Percentiles rank a stretch among this genome's conserved stretches.
These are phyloP conservation scores for Starmerella sp. DNA, from an alignment of 805 yeast species.

Conservation along the genomic window DNA sequence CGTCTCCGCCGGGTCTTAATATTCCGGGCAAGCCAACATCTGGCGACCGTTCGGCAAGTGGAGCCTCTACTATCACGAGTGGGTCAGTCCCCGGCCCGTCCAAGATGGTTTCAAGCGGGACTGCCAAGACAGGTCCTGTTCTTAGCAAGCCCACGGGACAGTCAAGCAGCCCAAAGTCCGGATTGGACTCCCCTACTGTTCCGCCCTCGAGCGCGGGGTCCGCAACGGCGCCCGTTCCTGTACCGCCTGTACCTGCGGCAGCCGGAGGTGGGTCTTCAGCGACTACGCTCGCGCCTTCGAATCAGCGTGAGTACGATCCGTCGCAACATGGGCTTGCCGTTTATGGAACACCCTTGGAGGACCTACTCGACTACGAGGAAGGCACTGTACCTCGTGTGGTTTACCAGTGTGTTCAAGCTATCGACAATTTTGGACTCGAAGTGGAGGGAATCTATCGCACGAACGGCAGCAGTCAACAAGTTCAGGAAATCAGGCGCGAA, in stretches of 20 bases:
- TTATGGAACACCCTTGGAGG: slow-evolving; percentile 78
- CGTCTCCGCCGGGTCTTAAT: not conserved
- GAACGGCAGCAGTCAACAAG: slow-evolving; percentile 64
- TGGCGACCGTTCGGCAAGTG: slow-evolving; percentile 14
- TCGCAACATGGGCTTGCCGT: slow-evolving; percentile 35
- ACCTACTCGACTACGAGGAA: slow-evolving; percentile 65
- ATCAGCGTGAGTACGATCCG: slow-evolving; percentile 22
- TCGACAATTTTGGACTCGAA: slow-evolving; percentile 74
- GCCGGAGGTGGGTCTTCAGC: not conserved
- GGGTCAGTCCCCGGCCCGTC: slow-evolving; percentile 18
- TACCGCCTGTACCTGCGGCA: not conserved
- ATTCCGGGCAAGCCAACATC: not conserved
- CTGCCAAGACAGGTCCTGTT: slow-evolving; percentile 26
- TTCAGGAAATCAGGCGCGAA: slow-evolving; percentile 58
- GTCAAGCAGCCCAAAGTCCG: not conserved
- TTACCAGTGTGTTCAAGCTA: slow-evolving; percentile 72
- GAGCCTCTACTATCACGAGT: slow-evolving; percentile 5
- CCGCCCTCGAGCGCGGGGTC: not conserved
- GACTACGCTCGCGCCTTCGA: not conserved
- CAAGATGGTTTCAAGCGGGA: slow-evolving; percentile 19
- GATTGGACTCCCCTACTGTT: not conserved
- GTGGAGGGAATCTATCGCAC: slow-evolving; percentile 85
- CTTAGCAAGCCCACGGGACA: slow-evolving; percentile 8
- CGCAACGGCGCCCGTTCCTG: not conserved
- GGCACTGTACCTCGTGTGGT: slow-evolving; percentile 89